These are phyloP conservation scores for Apiospora sp. DNA, from an alignment of 2,329 filamentous ascomycete species.

Conservation along the genomic window DNA sequence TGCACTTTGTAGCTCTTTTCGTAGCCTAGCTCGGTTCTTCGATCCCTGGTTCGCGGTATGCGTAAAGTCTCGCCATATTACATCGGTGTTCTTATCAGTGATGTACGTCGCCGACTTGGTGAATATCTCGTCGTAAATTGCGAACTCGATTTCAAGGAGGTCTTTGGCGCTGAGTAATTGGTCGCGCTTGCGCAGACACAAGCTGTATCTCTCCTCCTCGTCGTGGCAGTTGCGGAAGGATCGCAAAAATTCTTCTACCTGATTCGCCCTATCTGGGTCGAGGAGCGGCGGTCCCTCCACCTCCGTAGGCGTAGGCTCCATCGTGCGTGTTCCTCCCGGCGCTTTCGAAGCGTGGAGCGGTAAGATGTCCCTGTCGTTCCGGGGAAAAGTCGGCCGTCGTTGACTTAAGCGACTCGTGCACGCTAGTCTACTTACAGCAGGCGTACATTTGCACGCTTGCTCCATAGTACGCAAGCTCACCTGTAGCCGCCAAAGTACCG, in stretches of 20 bases:
- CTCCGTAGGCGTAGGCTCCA: background rate
- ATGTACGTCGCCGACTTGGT: conserved; percentile 14
- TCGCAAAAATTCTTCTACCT: conserved; percentile 9
- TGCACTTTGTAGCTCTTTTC: conserved; percentile 9
- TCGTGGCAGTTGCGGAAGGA: conserved; percentile 3
- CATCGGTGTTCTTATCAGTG: conserved; percentile 9
- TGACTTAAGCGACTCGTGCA: background rate
- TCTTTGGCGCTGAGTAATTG: conserved; percentile 15
- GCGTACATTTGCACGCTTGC: conserved; percentile 19
- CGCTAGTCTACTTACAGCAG: conserved; percentile 20
- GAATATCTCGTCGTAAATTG: conserved; percentile 18
- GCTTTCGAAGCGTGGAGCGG: background rate
- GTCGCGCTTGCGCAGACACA: conserved; percentile 20
- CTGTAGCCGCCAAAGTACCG: conserved; percentile 1
- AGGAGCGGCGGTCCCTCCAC: background rate
- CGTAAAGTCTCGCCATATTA: conserved; percentile 21
- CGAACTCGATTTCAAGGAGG: conserved; percentile 20
- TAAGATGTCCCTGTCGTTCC: background rate
- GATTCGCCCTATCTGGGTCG: conserved; percentile 1
- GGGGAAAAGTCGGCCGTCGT: background rate
- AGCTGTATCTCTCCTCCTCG: conserved; percentile 20
- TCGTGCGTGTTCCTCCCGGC: background rate
- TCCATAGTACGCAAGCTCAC: conserved; percentile 9
- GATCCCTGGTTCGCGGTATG: conserved; percentile 19
- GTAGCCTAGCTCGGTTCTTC: conserved; percentile 16